Conservation (phyloP, 768 basidiomycete species). For the Dacryopinax primogenitus region DNA sequence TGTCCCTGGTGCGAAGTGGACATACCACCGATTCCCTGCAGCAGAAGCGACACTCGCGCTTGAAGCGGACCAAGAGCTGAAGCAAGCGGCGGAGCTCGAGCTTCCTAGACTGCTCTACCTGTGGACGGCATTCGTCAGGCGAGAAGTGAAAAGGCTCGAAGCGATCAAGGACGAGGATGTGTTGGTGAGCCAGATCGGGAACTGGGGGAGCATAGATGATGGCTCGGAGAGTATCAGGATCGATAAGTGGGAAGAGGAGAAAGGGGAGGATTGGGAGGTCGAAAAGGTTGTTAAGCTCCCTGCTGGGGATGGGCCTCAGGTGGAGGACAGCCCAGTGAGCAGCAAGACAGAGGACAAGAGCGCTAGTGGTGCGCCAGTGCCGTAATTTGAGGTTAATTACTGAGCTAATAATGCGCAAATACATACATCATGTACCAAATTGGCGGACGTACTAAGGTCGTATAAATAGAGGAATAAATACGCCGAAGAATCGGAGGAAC, state of each 20-base stretch:
- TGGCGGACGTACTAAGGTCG: too few species aligned
- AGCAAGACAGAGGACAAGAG: neutral
- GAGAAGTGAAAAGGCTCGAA: constrained; percentile 61
- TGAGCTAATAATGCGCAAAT: too few species aligned
- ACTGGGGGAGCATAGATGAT: constrained; percentile 18
- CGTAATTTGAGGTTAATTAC: too few species aligned
- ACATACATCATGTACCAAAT: too few species aligned
- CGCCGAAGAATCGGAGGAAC: too few species aligned
- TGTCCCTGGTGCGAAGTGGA: constrained; percentile 41
- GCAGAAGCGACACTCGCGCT: constrained; percentile 22
- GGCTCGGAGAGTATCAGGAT: neutral
- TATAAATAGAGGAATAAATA: too few species aligned
- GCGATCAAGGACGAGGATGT: constrained; percentile 35
- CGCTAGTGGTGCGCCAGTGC: neutral
- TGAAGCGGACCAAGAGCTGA: constrained; percentile 33
- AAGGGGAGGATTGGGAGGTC: neutral
- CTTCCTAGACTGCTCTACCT: constrained; percentile 65
- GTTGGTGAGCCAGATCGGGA: constrained; percentile 24
- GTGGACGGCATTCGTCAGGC: constrained; percentile 54
- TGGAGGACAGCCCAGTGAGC: neutral
- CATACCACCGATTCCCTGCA: constrained; percentile 27
- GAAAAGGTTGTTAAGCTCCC: neutral
- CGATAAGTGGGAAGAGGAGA: neutral
- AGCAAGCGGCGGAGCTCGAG: constrained; percentile 33
- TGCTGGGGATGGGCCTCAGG: neutral